Evolutionary conservation across 1,284 basidiomycete species (phyloP).

Genomic region (Coriolopsis trogii): DNA sequence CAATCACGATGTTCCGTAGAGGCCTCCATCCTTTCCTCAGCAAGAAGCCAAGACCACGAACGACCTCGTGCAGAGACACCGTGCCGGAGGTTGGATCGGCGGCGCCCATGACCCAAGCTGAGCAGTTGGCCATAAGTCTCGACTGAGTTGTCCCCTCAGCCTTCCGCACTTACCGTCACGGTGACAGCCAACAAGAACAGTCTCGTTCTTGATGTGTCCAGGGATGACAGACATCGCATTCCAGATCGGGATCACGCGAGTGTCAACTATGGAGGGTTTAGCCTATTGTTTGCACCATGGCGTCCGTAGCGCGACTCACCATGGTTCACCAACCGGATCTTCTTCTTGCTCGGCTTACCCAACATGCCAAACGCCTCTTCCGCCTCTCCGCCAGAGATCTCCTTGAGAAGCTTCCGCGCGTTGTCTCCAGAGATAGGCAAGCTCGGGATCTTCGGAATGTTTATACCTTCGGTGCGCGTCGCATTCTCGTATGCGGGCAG

Average conservation of each 20-base stretch:
- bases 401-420: conserved; percentile 61
- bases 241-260: conserved; percentile 82
- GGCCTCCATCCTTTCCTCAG: conserved; percentile 86
- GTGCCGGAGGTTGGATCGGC: conserved; percentile 90
- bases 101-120: conserved; percentile 66
- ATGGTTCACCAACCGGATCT: conserved; percentile 63
- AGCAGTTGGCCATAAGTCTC: not conserved
- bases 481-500: conserved; percentile 86
- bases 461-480: conserved; percentile 67
- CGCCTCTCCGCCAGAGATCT: conserved; percentile 44
- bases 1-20: conserved; percentile 85
- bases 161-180: conserved; percentile 71
- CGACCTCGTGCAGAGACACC: conserved; percentile 82
- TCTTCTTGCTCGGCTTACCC: conserved; percentile 51
- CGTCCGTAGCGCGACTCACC: conserved; percentile 43
- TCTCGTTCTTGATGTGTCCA: conserved; percentile 85
- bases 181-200: conserved; percentile 86
- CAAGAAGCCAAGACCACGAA: conserved; percentile 81
- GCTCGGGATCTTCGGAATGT: conserved; percentile 84
- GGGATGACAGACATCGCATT: conserved; percentile 92
- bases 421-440: conserved; percentile 77
- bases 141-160: not conserved
- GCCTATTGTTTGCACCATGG: too few relatives aligned
- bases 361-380: conserved; percentile 43
- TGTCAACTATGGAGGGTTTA: too few relatives aligned